Conservation (phyloP, 139 green algal species). For the Coelastrella sp. region DNA sequence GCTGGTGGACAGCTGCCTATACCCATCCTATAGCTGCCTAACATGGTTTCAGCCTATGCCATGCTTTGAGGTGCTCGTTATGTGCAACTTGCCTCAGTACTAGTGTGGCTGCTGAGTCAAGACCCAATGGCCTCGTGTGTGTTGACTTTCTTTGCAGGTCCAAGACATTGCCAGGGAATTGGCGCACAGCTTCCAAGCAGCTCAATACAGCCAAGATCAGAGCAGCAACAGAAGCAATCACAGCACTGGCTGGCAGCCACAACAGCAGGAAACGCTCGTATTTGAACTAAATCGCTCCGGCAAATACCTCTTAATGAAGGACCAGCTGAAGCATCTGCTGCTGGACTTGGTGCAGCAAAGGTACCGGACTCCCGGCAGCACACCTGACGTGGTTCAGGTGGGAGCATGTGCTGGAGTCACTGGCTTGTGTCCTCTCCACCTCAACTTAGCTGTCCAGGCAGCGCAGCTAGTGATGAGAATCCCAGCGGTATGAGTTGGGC, state of each 20-base stretch:
- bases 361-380: conserved; percentile 7
- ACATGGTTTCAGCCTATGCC: too few species aligned
- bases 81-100: not conserved
- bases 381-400: not conserved
- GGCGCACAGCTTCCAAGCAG: not conserved
- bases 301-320: conserved; percentile 27
- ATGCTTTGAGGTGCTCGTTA: too few species aligned
- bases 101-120: too few species aligned
- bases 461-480: too few species aligned
- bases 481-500: too few species aligned
- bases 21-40: not conserved
- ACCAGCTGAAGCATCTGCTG: conserved; percentile 14
- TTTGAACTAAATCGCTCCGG: conserved; percentile 34
- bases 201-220: conserved; percentile 20
- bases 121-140: not conserved
- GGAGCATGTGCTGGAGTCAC: not conserved
- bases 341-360: conserved; percentile 7
- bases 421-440: too few species aligned
- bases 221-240: not conserved
- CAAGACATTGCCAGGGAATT: conserved; percentile 21
- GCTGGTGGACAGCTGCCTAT: not conserved
- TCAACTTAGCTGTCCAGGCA: too few species aligned
- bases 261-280: conserved; percentile 18
- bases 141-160: not conserved
- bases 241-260: not conserved